phyloP scores from a whole-genome alignment of 768 basidiomycete genomes.

The Suillus sp. region DNA sequence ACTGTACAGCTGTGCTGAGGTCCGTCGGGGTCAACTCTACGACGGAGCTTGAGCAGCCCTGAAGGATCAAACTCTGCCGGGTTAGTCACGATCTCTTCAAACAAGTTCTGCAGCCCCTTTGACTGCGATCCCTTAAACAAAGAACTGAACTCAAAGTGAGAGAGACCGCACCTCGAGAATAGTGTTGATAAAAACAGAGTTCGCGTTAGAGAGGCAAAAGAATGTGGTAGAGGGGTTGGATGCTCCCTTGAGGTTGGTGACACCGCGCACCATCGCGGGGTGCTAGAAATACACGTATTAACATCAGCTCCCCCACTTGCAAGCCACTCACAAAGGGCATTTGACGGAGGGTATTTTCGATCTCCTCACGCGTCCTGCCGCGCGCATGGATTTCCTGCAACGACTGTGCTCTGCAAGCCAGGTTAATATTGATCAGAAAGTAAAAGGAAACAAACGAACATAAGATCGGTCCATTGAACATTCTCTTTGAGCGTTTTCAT shows the following conservation, averaged over 20 bases:
- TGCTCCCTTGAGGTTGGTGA: conserved; percentile 70
- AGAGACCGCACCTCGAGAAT: conserved; percentile 68
- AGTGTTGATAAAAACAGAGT: conserved; percentile 86
- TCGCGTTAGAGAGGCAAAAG: conserved; percentile 93
- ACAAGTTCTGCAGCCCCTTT: conserved; percentile 70
- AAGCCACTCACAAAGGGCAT: conserved; percentile 79
- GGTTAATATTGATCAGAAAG: conserved; percentile 4
- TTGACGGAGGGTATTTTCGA: conserved; percentile 72
- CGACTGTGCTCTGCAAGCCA: conserved; percentile 54
- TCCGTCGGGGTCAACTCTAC: conserved; percentile 73
- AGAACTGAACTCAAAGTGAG: not conserved
- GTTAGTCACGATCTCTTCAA: conserved; percentile 89
- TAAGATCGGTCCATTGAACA: conserved; percentile 91
- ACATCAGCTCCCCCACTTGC: not conserved
- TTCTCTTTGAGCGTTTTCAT: conserved; percentile 66
- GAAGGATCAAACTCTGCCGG: conserved; percentile 79
- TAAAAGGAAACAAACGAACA: conserved; percentile 54
- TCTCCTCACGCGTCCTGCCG: conserved; percentile 71
- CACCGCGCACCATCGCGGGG: conserved; percentile 93
- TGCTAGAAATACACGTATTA: conserved; percentile 55
- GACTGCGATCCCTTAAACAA: conserved; percentile 45
- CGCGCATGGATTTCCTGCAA: conserved; percentile 71
- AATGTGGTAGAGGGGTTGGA: conserved; percentile 69
- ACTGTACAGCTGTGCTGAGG: conserved; percentile 83
- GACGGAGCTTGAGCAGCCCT: conserved; percentile 72